A percentile compares a stretch with the other conserved stretches of the same genome.
Evolutionary conservation across 164 flowering plant genomes (phyloP).

Genomic region (Sextonia rubra): DNA sequence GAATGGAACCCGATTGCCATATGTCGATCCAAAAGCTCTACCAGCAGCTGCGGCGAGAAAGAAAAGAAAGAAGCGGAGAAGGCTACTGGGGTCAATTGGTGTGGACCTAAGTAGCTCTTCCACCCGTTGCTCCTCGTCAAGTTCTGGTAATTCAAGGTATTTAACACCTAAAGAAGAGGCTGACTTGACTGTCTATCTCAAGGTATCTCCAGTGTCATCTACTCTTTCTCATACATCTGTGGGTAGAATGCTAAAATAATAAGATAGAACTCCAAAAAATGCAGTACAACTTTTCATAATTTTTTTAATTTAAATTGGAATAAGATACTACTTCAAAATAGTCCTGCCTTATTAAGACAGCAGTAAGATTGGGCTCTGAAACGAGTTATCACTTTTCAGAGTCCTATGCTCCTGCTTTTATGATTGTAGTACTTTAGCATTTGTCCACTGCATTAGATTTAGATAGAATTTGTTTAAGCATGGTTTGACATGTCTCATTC

Average conservation of each 20-base stretch:
- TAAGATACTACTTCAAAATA: not conserved
- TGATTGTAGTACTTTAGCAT: not conserved
- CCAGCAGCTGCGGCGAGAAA: conserved; percentile 18
- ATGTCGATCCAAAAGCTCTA: not conserved
- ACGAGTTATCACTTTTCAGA: too few species aligned
- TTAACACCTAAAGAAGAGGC: conserved; percentile 44
- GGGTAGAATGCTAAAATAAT: too few species aligned
- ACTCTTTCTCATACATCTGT: not conserved
- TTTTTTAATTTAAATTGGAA: not conserved
- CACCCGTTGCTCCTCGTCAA: not conserved
- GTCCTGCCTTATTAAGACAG: not conserved
- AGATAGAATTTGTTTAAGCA: not conserved
- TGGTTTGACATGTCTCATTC: not conserved
- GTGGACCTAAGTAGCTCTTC: not conserved
- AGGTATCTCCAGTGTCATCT: conserved; percentile 26
- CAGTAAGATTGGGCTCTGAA: not conserved
- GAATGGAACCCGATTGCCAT: conserved; percentile 2
- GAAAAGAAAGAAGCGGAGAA: conserved; percentile 32
- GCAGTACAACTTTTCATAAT: not conserved
- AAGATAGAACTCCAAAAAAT: not conserved
- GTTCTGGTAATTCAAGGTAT: conserved; percentile 6
- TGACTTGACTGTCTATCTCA: conserved; percentile 35
- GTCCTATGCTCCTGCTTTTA: too few species aligned
- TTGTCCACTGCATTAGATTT: not conserved
- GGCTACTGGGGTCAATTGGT: conserved; percentile 4